phyloP scores from a whole-genome alignment of 2,329 filamentous ascomycete genomes.

The Stagonosporopsis tanaceti region DNA sequence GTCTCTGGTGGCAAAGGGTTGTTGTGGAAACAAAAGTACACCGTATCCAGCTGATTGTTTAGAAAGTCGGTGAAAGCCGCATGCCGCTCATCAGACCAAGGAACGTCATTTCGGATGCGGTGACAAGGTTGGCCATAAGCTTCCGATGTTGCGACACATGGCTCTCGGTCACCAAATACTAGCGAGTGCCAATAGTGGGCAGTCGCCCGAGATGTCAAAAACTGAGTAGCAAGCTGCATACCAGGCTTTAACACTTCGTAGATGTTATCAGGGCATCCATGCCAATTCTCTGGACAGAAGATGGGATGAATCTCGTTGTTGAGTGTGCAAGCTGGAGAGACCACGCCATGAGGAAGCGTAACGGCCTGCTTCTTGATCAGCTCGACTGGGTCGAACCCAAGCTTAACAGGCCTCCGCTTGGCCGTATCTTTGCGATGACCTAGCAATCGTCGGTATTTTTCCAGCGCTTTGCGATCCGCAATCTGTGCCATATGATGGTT shows the following conservation, averaged over 20 bases:
- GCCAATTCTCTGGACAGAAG: slow-evolving; percentile 50
- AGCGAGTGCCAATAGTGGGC: slow-evolving; percentile 51
- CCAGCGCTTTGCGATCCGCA: slow-evolving; percentile 47
- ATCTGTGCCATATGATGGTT: slow-evolving; percentile 51
- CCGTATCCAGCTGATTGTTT: slow-evolving; percentile 43
- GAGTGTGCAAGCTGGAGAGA: slow-evolving; percentile 39
- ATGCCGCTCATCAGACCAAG: slow-evolving; percentile 45
- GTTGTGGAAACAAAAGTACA: slow-evolving; percentile 52
- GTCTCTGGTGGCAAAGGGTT: slow-evolving; percentile 47
- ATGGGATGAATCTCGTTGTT: slow-evolving; percentile 48
- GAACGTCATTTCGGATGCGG: slow-evolving; percentile 47
- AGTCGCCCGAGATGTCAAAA: slow-evolving; percentile 48
- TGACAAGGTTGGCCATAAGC: slow-evolving; percentile 44
- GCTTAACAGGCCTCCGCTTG: slow-evolving; percentile 43
- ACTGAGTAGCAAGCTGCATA: slow-evolving; percentile 42
- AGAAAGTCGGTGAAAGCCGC: slow-evolving; percentile 41
- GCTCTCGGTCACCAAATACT: slow-evolving; percentile 46
- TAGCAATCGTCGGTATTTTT: slow-evolving; percentile 49
- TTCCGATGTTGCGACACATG: slow-evolving; percentile 40
- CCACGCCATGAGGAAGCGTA: slow-evolving; percentile 34
- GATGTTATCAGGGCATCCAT: slow-evolving; percentile 48
- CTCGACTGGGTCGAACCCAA: slow-evolving; percentile 51
- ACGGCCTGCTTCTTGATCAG: slow-evolving; percentile 52
- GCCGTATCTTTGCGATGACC: slow-evolving; percentile 44
- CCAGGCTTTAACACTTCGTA: slow-evolving; percentile 51